Evolutionary conservation across 2,329 filamentous ascomycete genomes (phyloP).

Genomic region (Gyromitra esculenta): DNA sequence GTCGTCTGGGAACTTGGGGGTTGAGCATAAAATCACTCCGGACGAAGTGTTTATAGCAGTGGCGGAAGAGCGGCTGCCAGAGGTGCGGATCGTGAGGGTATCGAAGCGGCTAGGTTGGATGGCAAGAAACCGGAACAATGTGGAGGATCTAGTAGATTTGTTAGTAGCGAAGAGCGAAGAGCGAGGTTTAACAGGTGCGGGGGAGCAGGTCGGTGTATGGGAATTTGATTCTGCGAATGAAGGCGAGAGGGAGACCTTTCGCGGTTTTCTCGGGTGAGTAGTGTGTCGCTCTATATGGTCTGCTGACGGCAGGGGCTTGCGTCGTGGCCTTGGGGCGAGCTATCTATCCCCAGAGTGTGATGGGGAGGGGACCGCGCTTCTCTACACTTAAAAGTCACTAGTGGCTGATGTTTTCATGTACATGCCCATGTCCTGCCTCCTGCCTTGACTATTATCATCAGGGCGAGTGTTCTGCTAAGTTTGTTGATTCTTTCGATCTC

Average conservation of each 20-base stretch:
- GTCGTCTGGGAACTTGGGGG: constrained; percentile 55
- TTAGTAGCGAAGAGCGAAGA: constrained; percentile 54
- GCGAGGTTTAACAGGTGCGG: constrained; percentile 38
- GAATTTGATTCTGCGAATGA: constrained; percentile 40
- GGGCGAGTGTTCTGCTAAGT: not conserved
- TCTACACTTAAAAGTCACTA: not conserved
- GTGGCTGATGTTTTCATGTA: not conserved
- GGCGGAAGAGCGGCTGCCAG: constrained; percentile 55
- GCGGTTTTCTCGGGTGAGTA: constrained; percentile 42
- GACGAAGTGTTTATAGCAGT: constrained; percentile 58
- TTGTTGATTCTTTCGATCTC: not conserved
- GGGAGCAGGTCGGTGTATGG: constrained; percentile 42
- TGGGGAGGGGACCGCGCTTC: not conserved
- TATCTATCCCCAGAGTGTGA: not conserved
- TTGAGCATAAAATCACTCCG: constrained; percentile 56
- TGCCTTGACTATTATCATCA: not conserved
- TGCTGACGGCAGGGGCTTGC: not conserved
- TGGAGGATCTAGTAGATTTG: constrained; percentile 56
- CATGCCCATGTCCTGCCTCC: not conserved
- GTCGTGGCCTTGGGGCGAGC: not conserved
- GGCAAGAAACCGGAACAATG: constrained; percentile 39
- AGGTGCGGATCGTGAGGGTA: constrained; percentile 55
- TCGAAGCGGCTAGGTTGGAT: constrained; percentile 55
- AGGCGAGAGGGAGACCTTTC: constrained; percentile 38
- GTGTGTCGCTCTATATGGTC: not conserved